Evolutionary conservation across 2,329 filamentous ascomycete genomes (phyloP), one percentile per base, ranked within the genome.

Genomic region (Diplodia scrobiculata): DNA sequence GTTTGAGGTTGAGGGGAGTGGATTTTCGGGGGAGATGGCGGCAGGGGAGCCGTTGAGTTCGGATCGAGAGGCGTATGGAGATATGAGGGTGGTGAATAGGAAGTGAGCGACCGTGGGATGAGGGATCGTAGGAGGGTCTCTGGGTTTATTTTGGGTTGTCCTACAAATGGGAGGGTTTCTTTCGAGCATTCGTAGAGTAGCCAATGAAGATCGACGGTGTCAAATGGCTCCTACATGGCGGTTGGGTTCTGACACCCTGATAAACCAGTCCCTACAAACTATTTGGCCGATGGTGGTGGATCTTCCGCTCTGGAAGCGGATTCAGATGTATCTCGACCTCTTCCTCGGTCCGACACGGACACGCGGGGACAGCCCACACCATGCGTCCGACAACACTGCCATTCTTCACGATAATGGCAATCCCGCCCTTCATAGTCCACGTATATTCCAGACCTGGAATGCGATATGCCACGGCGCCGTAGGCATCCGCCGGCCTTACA

Each of bases 281-380:
- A 9, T 53, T 53, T 2, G 13, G 50, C 13, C 6, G 27, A 53
- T 53, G 52, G 0, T 25, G 19, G 47, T 45, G 36, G 3, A 25
- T 63, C 17, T 6, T 25, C 3, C 47, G 41, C 41, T 45, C 41
- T 45, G 41, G 41, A 7, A 45, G 10, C 13, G 1, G 41, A 45
- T 19, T 45, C 2, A 63, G n/a, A 5, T 38, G n/a, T n/a, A 63
- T 19, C 17, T 63, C 59, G 11, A 63, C 29, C n/a, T 38, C 59
- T 41, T 51, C 45, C 1, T 17, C n/a, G 5, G 17, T 13, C 9
- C 34, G 47, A 38, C 59, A 63, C 10, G 59, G 13, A 32, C 59
- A 63, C 7, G 59, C 32, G 1, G 19, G 47, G 13, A 27, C 25
- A n/a, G 59, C 59, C 45, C 45, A 63, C 5, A 52, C 45, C 59